Base-by-base conservation (phyloP, 2,329 filamentous ascomycete genomes). In the Aspergillus spinulosporus region DNA sequence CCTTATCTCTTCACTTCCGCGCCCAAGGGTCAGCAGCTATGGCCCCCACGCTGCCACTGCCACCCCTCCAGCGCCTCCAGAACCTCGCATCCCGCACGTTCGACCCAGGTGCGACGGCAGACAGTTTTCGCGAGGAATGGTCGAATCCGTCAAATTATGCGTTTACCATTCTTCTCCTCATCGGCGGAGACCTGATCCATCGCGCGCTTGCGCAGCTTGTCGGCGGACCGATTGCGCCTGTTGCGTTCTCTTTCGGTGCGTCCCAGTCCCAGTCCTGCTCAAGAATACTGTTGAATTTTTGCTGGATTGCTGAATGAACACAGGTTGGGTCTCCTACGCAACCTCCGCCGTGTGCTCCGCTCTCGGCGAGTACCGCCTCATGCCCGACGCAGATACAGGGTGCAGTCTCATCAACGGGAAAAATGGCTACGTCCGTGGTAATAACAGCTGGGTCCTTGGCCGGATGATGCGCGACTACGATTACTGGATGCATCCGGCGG, bases 381-480 rank as follows among this genome's bases (percentile, higher is more conserved):
- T 75, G 62, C 76, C 74, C 1, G 46, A 6, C 51, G 61, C 32
- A 59, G 76, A 51, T 72, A 78, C 60, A 66, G 31, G 49, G 3
- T 58, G 54, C 46, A 54, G 46, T 4, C 68, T 78, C 14, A 71
- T 78, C 49, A 76, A 77, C 56, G 63, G 61, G 4, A 60, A 66
- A 21, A 73, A 61, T 12, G 72, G 76, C 1, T 74, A 75, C 56
- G 62, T 64, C 4, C 67, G 74, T 1, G 65, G 70, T 2, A 80
- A 79, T 51, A 64, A 65, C 9, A 71, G 64, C 15, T 81, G 77
- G 77, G 64, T 79, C 3, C 61, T 80, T 7, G 77, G 76, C 0
- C 66, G 78, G 0, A 65, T 80, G 0, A 57, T 79, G 5, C 66
- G 77, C 28, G 77, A 80, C 59, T 74, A 71, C 34, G 72, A 77